These are phyloP conservation scores for Neurospora cerealis DNA, from an alignment of 495 filamentous ascomycete genomes.

Conservation along the genomic window DNA sequence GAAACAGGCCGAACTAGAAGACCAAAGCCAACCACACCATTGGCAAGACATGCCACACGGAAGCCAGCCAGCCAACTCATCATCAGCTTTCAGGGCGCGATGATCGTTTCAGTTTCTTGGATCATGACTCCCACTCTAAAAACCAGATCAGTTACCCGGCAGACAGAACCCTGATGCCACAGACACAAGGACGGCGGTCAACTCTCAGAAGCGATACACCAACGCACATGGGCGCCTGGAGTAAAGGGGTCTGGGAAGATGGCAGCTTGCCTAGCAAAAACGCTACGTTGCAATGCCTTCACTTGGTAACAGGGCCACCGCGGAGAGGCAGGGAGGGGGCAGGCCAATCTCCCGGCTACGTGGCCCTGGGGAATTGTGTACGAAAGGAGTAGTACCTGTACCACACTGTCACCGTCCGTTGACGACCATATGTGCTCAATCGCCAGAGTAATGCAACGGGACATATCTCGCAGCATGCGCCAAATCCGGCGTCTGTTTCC, in stretches of 20 bases:
- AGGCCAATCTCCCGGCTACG: neutral
- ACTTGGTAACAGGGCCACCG: neutral
- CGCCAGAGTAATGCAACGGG: neutral
- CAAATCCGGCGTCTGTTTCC: neutral
- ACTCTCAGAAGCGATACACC: neutral
- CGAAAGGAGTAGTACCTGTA: neutral
- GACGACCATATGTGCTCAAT: neutral
- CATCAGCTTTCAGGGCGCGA: neutral
- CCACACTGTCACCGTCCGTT: neutral
- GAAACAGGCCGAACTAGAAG: neutral
- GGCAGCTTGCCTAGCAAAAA: too few relatives aligned
- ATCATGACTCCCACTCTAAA: neutral
- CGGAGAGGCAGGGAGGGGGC: neutral
- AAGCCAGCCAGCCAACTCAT: neutral
- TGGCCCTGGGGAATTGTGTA: neutral
- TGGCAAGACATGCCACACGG: neutral
- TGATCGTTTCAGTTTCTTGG: neutral
- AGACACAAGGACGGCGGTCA: neutral
- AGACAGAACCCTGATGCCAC: neutral
- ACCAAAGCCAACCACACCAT: neutral
- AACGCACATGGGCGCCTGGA: too few relatives aligned
- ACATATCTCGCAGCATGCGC: neutral
- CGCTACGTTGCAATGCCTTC: neutral
- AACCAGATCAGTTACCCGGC: neutral
- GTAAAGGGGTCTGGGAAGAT: too few relatives aligned